phyloP scores from a whole-genome alignment of 2,329 filamentous ascomycete species.

The Ophiostoma triangulosporum region DNA sequence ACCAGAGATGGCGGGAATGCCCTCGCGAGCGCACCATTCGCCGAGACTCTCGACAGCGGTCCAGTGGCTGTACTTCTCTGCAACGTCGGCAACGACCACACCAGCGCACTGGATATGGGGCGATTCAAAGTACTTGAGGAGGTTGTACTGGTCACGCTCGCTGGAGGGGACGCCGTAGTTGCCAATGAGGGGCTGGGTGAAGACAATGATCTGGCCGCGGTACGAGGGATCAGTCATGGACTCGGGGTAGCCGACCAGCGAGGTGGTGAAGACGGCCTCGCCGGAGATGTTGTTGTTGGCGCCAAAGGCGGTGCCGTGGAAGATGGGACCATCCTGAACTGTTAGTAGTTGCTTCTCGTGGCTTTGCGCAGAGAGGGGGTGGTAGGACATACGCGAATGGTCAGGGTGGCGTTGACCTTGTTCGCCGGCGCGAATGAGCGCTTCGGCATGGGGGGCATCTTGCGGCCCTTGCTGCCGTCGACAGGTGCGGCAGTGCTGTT shows the following conservation, averaged over 20 bases:
- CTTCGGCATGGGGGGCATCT: constrained; percentile 45
- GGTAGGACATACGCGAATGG: constrained; percentile 59
- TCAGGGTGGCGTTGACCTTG: constrained; percentile 73
- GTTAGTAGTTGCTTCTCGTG: not conserved
- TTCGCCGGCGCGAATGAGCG: constrained; percentile 51
- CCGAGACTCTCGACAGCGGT: constrained; percentile 89
- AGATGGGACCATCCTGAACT: constrained; percentile 74
- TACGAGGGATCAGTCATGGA: constrained; percentile 82
- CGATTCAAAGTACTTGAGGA: constrained; percentile 96
- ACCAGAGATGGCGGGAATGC: constrained; percentile 88
- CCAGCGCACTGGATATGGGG: constrained; percentile 94
- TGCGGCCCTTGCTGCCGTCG: constrained; percentile 54
- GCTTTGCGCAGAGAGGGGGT: not conserved
- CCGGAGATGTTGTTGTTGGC: constrained; percentile 94
- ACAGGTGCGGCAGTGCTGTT: constrained; percentile 33
- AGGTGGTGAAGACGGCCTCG: constrained; percentile 97
- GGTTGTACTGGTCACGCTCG: constrained; percentile 71
- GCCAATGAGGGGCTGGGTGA: constrained; percentile 93
- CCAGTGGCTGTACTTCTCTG: constrained; percentile 94
- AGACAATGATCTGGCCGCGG: constrained; percentile 91
- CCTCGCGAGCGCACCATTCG: constrained; percentile 92
- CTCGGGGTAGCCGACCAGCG: constrained; percentile 93
- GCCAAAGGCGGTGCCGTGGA: constrained; percentile 91
- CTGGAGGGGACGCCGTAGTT: constrained; percentile 95
- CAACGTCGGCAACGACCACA: constrained; percentile 90